Evolutionary conservation across 768 basidiomycete genomes (phyloP).

Genomic region (Amanita jacksonii): DNA sequence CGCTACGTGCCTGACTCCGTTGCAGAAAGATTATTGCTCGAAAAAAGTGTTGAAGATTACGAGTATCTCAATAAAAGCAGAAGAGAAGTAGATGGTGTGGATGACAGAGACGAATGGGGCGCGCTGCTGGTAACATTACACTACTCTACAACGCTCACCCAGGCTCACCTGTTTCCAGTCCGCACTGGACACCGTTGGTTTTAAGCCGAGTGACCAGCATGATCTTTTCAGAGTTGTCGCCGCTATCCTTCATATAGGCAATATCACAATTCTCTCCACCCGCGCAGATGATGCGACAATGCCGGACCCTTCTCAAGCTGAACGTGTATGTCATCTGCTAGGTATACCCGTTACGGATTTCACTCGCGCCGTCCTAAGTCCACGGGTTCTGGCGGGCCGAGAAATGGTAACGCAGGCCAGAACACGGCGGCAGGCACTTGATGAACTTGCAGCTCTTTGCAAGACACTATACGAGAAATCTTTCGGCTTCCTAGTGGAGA

Average conservation of each 20-base stretch:
- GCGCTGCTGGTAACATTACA: conserved; percentile 47
- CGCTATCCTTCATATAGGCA: conserved; percentile 91
- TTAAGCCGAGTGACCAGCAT: conserved; percentile 73
- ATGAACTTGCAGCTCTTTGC: conserved; percentile 84
- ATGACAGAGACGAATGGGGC: conserved; percentile 86
- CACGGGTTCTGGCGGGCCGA: conserved; percentile 85
- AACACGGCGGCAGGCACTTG: conserved; percentile 83
- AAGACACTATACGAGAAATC: conserved; percentile 98
- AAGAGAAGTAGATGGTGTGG: conserved; percentile 89
- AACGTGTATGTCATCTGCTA: conserved; percentile 82
- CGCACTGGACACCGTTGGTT: conserved; percentile 86
- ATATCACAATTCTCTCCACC: conserved; percentile 74
- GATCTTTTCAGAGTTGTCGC: conserved; percentile 93
- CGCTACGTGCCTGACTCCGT: conserved; percentile 2
- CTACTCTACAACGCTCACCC: no score
- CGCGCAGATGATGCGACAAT: conserved; percentile 73
- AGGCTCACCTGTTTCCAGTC: no score
- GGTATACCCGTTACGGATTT: conserved; percentile 86
- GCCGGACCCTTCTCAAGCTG: conserved; percentile 78
- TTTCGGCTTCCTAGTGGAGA: conserved; percentile 87
- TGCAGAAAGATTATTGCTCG: conserved; percentile 67
- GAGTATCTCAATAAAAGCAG: conserved; percentile 88
- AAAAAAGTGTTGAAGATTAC: conserved; percentile 69
- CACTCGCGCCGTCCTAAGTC: conserved; percentile 78
- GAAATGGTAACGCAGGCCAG: conserved; percentile 96